Conservation (phyloP, 768 basidiomycete species). For the Stropharia rugosoannulata region DNA sequence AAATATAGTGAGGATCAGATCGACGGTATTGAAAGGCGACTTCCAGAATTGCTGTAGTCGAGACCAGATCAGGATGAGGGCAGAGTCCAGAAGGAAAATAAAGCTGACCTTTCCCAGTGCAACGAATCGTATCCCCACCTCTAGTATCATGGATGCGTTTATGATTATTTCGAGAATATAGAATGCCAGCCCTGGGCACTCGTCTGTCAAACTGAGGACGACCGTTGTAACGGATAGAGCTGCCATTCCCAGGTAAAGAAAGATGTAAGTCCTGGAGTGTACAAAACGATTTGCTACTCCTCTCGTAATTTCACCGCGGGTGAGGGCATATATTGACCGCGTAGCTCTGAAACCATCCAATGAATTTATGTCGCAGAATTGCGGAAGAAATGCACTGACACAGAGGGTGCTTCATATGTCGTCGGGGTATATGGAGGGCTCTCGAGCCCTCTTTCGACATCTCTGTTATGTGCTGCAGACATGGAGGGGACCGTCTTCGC, state of each 20-base stretch:
- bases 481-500: slow-evolving; percentile 23
- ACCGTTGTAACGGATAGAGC: slow-evolving; percentile 85
- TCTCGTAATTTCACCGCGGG: slow-evolving; percentile 77
- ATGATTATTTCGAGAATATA: slow-evolving; percentile 89
- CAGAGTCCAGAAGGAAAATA: not conserved
- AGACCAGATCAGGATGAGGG: not conserved
- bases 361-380: slow-evolving; percentile 12
- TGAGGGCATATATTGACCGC: slow-evolving; percentile 83
- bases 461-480: slow-evolving; percentile 35
- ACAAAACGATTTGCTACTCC: slow-evolving; percentile 91
- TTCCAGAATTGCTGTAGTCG: slow-evolving; percentile 88
- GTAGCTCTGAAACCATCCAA: slow-evolving; percentile 48
- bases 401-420: slow-evolving; percentile 19
- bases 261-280: slow-evolving; percentile 83
- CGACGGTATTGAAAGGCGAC: slow-evolving; percentile 89
- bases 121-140: slow-evolving; percentile 88
- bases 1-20: slow-evolving; percentile 85
- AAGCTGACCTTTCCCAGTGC: slow-evolving; percentile 86
- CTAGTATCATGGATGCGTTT: slow-evolving; percentile 89
- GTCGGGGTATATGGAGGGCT: slow-evolving; percentile 28
- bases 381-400: slow-evolving; percentile 20
- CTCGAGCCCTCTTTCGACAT: slow-evolving; percentile 30
- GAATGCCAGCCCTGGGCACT: slow-evolving; percentile 86
- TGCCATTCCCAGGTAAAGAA: slow-evolving; percentile 89
- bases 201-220: slow-evolving; percentile 76